These are phyloP conservation scores for Areca catechu DNA, from an alignment of 176 grass and related monocot species.

Conservation along the genomic window DNA sequence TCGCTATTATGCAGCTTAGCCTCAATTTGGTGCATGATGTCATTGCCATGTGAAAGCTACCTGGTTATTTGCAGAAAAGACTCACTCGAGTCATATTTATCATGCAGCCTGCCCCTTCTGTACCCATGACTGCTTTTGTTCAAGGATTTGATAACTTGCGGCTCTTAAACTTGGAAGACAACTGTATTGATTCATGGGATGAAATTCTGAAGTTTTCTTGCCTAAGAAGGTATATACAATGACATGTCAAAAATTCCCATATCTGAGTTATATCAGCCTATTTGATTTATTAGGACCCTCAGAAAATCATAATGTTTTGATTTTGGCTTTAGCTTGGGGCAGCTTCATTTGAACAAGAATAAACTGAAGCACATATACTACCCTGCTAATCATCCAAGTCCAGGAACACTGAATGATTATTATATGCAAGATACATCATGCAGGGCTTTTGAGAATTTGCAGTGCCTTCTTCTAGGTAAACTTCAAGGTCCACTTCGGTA, in stretches of 20 bases:
- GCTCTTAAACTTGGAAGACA: slow-evolving; percentile 88
- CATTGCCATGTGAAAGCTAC: no score
- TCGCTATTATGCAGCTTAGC: no score
- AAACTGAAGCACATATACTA: slow-evolving; percentile 67
- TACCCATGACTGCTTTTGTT: slow-evolving; percentile 30
- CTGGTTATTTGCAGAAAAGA: not conserved
- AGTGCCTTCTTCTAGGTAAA: slow-evolving; percentile 81
- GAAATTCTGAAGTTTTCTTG: slow-evolving; percentile 82
- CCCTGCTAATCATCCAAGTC: slow-evolving; percentile 34
- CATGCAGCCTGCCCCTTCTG: slow-evolving; percentile 24
- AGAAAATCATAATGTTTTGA: not conserved
- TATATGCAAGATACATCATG: slow-evolving; percentile 17
- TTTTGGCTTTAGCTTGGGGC: slow-evolving; percentile 49
- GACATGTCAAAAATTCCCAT: not conserved
- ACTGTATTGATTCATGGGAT: slow-evolving; percentile 72
- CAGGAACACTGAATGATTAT: not conserved
- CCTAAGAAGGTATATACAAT: slow-evolving; percentile 53
- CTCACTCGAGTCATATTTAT: slow-evolving; percentile 21
- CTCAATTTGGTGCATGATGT: no score
- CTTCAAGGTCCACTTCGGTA: not conserved
- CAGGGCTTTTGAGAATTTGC: slow-evolving; percentile 66
- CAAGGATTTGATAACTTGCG: slow-evolving; percentile 56
- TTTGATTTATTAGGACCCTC: no score
- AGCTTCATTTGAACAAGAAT: slow-evolving; percentile 93
- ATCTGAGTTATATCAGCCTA: no score